Base-by-base conservation (phyloP, 768 basidiomycete genomes). In the Tricholoma saponaceum region DNA sequence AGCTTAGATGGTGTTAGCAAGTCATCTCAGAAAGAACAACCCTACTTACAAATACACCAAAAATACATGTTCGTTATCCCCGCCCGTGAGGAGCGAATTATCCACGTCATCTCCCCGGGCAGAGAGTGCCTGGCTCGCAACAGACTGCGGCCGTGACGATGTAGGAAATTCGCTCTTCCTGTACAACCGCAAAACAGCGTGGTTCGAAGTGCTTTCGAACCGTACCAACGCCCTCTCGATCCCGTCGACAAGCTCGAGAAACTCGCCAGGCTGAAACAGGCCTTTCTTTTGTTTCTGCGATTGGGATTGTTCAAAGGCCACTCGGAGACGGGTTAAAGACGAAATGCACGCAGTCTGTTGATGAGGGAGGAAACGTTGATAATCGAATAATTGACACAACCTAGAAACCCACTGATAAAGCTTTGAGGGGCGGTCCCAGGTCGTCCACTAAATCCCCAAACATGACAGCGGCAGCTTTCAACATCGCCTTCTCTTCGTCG, bases 21-120 rank as follows among this genome's bases (percentile, higher is more conserved):
- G 18, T 26, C 10, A 22, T 23, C 35, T 10, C 46, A 25, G 7
- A 20, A 54, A 51, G 5, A 10, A 16, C 51, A 35, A 53, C 18
- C 51, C 37, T 3, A 78, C 92, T 69, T 60, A 95, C 95, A 95
- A 96, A 67, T 95, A 96, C 0, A 95, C 88, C 23, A 95, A 70
- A 68, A 96, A 96, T 1, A 97, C 79, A 56, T 86, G 85, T 64
- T 97, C 95, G 62, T 87, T 84, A n/a, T 89, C 84, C 37, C 74
- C 74, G 30, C 78, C 79, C 7, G 65, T 62, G 16, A 82, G 64
- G 2, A 78, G 47, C 13, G 60, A 57, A 37, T 76, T 75, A 1
- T 81, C 79, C 16, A 60, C 61, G 9, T 69, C 61, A n/a, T 68
- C 67, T 14, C 62, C 64, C 51, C 32, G 62, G 39, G 43, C 47